Percentiles rank a stretch among this genome's conserved stretches.
Evolutionary conservation across 2,329 filamentous ascomycete genomes (phyloP).

Genomic region (Shiraia bambusicola): DNA sequence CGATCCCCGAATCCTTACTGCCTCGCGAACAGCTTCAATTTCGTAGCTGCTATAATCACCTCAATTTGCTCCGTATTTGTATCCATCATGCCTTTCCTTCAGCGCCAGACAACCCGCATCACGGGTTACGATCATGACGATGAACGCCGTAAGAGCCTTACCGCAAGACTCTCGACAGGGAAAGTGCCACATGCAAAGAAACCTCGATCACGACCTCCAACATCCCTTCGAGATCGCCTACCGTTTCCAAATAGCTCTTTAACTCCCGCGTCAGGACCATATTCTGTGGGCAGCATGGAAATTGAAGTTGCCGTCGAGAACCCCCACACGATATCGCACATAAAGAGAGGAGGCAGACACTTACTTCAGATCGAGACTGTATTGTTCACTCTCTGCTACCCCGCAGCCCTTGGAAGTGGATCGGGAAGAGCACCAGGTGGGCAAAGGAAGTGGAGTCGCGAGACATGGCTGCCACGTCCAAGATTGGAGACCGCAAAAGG

Average conservation of each 20-base stretch:
- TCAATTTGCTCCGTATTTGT: too few species aligned
- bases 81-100: conserved; percentile 28
- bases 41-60: too few species aligned
- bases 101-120: conserved; percentile 32
- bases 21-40: neutral
- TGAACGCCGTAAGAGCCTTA: conserved; percentile 20
- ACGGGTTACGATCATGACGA: conserved; percentile 23
- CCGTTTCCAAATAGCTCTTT: conserved; percentile 49
- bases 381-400: conserved; percentile 67
- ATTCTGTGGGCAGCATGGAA: conserved; percentile 53
- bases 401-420: conserved; percentile 52
- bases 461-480: conserved; percentile 64
- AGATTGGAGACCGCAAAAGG: conserved; percentile 58
- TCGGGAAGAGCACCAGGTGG: conserved; percentile 44
- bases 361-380: conserved; percentile 60
- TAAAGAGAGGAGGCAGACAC: conserved; percentile 51
- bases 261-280: conserved; percentile 56
- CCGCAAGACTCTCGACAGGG: conserved; percentile 20
- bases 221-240: conserved; percentile 51
- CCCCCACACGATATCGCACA: conserved; percentile 53
- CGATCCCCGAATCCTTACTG: too few species aligned
- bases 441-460: conserved; percentile 52
- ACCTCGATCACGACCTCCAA: conserved; percentile 51
- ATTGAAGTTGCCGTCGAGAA: conserved; percentile 55
- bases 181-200: conserved; percentile 48